A percentile compares a stretch with the other conserved stretches of the same genome.
Evolutionary conservation across 2,329 filamentous ascomycete genomes (phyloP).

Genomic region (Grosmannia huntii): DNA sequence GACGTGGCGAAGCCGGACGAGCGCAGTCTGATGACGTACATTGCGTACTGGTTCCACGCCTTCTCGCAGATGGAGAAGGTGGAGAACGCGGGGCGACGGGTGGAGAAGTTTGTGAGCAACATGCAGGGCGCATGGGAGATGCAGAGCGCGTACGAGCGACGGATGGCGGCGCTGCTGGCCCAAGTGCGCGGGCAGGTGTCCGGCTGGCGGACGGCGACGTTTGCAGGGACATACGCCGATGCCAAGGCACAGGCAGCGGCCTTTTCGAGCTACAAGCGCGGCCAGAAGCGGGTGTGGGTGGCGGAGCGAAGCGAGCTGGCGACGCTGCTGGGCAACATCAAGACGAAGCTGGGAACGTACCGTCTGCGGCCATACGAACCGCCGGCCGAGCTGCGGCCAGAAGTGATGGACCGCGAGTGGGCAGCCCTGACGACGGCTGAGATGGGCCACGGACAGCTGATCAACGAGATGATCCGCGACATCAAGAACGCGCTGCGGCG

Average conservation of each 20-base stretch:
- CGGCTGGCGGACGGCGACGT: slow-evolving; percentile 65
- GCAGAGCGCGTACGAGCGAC: slow-evolving; percentile 88
- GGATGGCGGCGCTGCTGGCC: slow-evolving; percentile 72
- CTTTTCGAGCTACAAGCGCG: slow-evolving; percentile 83
- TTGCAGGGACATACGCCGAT: slow-evolving; percentile 84
- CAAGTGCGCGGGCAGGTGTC: slow-evolving; percentile 62
- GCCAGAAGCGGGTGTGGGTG: slow-evolving; percentile 87
- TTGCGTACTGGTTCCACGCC: slow-evolving; percentile 99
- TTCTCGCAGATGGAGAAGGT: slow-evolving; percentile 99
- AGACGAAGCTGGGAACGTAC: slow-evolving; percentile 95
- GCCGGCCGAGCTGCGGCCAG: slow-evolving; percentile 68
- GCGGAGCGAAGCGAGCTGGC: slow-evolving; percentile 94
- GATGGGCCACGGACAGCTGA: slow-evolving; percentile 78
- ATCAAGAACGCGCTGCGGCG: slow-evolving; percentile 92
- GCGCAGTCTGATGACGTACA: slow-evolving; percentile 96
- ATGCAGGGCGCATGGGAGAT: slow-evolving; percentile 99
- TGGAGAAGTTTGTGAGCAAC: slow-evolving; percentile 97
- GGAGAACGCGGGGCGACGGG: slow-evolving; percentile 87
- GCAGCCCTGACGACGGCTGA: slow-evolving; percentile 66
- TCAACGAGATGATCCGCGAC: slow-evolving; percentile 96
- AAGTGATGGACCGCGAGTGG: slow-evolving; percentile 77
- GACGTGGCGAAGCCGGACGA: slow-evolving; percentile 95
- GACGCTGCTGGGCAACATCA: slow-evolving; percentile 91
- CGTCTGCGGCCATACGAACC: slow-evolving; percentile 83
- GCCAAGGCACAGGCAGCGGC: slow-evolving; percentile 75